A percentile compares a stretch with the other conserved stretches of the same genome.
These are phyloP conservation scores for Agarophyton chilense DNA, from an alignment of 23 red algal genomes.

Conservation along the genomic window DNA sequence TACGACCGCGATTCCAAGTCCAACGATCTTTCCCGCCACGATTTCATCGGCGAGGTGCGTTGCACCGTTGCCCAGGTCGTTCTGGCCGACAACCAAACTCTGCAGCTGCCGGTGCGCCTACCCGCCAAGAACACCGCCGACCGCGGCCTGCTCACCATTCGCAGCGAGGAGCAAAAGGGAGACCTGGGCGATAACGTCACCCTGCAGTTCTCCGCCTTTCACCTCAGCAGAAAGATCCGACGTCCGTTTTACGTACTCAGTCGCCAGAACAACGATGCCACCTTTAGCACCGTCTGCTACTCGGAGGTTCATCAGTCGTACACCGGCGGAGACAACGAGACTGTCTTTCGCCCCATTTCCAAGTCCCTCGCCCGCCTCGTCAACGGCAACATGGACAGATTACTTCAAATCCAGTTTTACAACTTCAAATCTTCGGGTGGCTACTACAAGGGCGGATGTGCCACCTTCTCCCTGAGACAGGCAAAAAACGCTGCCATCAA, in stretches of 20 bases:
- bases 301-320: conserved; percentile 57
- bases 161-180: conserved; percentile 63
- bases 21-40: conserved; percentile 29
- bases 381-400: conserved; percentile 48
- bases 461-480: conserved; percentile 44
- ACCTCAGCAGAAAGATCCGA: conserved; percentile 3
- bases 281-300: conserved; percentile 40
- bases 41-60: conserved; percentile 50
- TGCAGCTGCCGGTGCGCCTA: neutral
- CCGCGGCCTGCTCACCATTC: conserved; percentile 46
- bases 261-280: conserved; percentile 47
- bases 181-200: conserved; percentile 64
- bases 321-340: neutral
- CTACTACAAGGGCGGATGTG: conserved; percentile 23
- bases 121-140: neutral
- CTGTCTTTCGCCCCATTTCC: conserved; percentile 23
- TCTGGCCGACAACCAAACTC: conserved; percentile 51
- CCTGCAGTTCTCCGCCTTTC: conserved; percentile 39
- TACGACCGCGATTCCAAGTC: conserved; percentile 46
- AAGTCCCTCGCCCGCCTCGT: conserved; percentile 35
- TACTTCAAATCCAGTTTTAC: conserved; percentile 39
- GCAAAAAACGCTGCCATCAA: neutral
- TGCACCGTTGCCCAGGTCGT: conserved; percentile 68
- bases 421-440: conserved; percentile 30
- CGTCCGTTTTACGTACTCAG: conserved; percentile 60